These are phyloP conservation scores for Decorospora gaudefroyi DNA, from an alignment of 2,329 filamentous ascomycete genomes.

Conservation along the genomic window DNA sequence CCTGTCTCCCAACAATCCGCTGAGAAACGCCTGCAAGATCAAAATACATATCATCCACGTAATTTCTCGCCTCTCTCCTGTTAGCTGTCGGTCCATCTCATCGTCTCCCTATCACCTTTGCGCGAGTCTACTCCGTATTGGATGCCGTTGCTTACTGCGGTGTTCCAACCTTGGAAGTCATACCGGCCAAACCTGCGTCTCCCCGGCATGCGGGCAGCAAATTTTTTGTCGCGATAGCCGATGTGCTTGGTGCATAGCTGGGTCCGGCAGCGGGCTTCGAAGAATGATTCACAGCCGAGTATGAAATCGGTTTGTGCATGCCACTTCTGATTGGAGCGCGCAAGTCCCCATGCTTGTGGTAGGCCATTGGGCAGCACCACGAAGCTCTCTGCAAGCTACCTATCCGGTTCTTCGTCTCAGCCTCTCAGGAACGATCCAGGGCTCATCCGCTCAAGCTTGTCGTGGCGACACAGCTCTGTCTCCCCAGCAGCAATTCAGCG, in stretches of 20 bases:
- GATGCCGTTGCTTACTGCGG: constrained; percentile 7
- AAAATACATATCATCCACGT: not conserved
- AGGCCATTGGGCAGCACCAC: constrained; percentile 21
- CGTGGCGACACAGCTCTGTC: constrained; percentile 15
- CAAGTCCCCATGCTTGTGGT: constrained; percentile 6
- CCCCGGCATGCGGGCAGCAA: constrained; percentile 12
- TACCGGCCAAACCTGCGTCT: constrained; percentile 12
- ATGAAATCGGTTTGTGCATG: constrained; percentile 11
- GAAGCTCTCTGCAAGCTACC: constrained; percentile 14
- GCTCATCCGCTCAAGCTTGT: constrained; percentile 14
- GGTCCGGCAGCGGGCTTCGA: too few relatives aligned
- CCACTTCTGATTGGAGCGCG: constrained; percentile 16
- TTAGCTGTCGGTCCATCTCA: not conserved
- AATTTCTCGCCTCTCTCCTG: not conserved
- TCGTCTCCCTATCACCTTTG: not conserved
- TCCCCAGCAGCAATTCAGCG: constrained; percentile 5
- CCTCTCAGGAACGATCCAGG: constrained; percentile 5
- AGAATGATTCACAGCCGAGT: too few relatives aligned
- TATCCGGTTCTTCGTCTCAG: constrained; percentile 15
- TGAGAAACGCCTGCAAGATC: too few relatives aligned
- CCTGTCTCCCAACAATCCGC: constrained; percentile 4
- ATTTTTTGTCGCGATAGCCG: constrained; percentile 15
- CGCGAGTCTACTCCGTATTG: not conserved
- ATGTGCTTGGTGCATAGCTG: too few relatives aligned
- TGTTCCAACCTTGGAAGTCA: constrained; percentile 4